Percentiles rank a stretch among this genome's conserved stretches.
Conservation (phyloP, 2,329 filamentous ascomycete genomes). For the Westerdykella sp. region DNA sequence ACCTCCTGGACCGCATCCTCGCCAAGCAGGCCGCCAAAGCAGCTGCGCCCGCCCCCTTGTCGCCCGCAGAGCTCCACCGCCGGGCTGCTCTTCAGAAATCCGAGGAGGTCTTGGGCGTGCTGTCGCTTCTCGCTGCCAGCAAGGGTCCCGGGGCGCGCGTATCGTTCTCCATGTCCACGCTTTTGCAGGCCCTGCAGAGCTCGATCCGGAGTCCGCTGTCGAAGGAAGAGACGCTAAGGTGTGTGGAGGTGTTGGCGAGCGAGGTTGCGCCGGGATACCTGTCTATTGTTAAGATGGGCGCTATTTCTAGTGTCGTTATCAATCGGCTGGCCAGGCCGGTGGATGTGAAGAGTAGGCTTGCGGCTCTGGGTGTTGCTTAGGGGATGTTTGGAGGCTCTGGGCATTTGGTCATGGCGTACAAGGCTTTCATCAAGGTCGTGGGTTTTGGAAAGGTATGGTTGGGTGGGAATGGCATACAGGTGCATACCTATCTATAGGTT, state of each 20-base stretch:
- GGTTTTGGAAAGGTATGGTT: no score
- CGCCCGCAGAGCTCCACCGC: conserved; percentile 41
- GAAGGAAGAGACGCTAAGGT: conserved; percentile 40
- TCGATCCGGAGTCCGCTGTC: conserved; percentile 44
- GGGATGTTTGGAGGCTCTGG: no score
- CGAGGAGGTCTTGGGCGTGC: conserved; percentile 41
- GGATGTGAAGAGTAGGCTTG: conserved; percentile 30
- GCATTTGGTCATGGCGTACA: no score
- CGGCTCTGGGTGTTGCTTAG: conserved; percentile 19
- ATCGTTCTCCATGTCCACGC: conserved; percentile 40
- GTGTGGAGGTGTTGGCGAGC: conserved; percentile 38
- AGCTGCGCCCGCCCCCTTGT: conserved; percentile 34
- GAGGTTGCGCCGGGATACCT: conserved; percentile 44
- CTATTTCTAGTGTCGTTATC: conserved; percentile 41
- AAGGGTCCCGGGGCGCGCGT: conserved; percentile 31
- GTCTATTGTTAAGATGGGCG: conserved; percentile 32
- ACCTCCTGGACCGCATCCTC: conserved; percentile 47
- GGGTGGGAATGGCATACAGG: no score
- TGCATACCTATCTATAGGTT: no score
- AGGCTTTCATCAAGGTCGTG: no score
- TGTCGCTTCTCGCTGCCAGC: conserved; percentile 39
- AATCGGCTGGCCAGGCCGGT: conserved; percentile 29
- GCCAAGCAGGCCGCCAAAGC: conserved; percentile 43
- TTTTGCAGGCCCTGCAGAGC: conserved; percentile 41
- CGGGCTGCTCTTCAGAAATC: conserved; percentile 43